Evolutionary conservation across 73 alveolate species (phyloP).

Genomic region (Paramecium sonneborni): DNA sequence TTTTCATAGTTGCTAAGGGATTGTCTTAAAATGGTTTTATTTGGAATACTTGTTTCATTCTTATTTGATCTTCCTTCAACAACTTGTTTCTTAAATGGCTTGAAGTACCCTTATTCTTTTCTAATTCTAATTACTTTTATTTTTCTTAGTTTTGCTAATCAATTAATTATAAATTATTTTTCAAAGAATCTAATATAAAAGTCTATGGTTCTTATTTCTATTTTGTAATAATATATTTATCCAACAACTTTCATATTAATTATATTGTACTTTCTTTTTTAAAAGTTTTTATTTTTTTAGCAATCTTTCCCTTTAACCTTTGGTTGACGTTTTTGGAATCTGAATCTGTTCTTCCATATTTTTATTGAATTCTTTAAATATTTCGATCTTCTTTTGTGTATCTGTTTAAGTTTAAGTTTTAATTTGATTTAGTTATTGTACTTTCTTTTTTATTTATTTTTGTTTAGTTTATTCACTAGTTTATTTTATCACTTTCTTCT

Average conservation of each 20-base stretch:
- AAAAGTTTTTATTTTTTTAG: background rate
- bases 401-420: background rate
- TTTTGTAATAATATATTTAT: constrained; percentile 2
- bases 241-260: background rate
- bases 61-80: background rate
- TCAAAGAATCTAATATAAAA: background rate
- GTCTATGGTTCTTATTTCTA: background rate
- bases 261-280: background rate
- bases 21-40: constrained; percentile 19
- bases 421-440: background rate
- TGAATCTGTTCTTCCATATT: background rate
- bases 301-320: constrained; percentile 40
- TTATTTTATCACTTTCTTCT: background rate
- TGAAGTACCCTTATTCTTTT: background rate
- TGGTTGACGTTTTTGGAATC: background rate
- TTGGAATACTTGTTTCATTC: constrained; percentile 7
- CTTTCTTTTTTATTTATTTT: background rate
- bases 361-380: background rate
- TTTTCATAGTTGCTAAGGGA: constrained; percentile 29
- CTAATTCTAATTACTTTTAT: background rate
- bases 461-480: background rate
- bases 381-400: background rate
- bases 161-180: background rate
- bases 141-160: background rate
- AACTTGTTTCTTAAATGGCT: constrained; percentile 5